Evolutionary conservation across 2,329 filamentous ascomycete genomes (phyloP).

Genomic region (Penicillium sp.): DNA sequence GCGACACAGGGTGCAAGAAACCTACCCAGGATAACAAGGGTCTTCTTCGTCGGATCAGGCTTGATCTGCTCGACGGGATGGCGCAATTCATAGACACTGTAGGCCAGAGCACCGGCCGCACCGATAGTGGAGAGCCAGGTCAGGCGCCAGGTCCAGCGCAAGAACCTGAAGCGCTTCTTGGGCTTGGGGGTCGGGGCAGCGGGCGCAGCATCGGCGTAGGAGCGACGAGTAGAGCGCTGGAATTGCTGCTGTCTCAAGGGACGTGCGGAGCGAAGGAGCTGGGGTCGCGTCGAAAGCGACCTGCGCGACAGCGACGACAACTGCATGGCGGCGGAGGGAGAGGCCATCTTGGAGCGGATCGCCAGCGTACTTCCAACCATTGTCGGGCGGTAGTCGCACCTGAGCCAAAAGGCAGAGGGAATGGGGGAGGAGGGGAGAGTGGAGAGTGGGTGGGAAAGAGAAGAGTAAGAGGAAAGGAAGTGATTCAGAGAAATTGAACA

Average conservation of each 20-base stretch:
- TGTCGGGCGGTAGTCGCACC: constrained; percentile 22
- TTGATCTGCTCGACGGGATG: constrained; percentile 70
- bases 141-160: constrained; percentile 75
- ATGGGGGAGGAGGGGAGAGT: too few relatives aligned
- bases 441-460: too few relatives aligned
- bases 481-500: too few relatives aligned
- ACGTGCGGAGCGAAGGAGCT: constrained; percentile 23
- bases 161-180: constrained; percentile 57
- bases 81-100: constrained; percentile 71
- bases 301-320: constrained; percentile 32
- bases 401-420: constrained; percentile 10
- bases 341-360: constrained; percentile 28
- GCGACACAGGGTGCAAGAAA: too few relatives aligned
- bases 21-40: constrained; percentile 89
- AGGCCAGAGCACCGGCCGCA: constrained; percentile 62
- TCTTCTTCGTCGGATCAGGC: constrained; percentile 91
- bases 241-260: too few relatives aligned
- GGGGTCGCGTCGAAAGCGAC: constrained; percentile 27
- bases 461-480: too few relatives aligned
- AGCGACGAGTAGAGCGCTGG: constrained; percentile 37
- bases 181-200: constrained; percentile 32
- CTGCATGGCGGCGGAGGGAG: constrained; percentile 25
- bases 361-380: constrained; percentile 32
- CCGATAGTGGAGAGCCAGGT: constrained; percentile 67
- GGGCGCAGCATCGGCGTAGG: constrained; percentile 46